Evolutionary conservation across 768 basidiomycete species (phyloP).

Genomic region (Tricholoma terreum): DNA sequence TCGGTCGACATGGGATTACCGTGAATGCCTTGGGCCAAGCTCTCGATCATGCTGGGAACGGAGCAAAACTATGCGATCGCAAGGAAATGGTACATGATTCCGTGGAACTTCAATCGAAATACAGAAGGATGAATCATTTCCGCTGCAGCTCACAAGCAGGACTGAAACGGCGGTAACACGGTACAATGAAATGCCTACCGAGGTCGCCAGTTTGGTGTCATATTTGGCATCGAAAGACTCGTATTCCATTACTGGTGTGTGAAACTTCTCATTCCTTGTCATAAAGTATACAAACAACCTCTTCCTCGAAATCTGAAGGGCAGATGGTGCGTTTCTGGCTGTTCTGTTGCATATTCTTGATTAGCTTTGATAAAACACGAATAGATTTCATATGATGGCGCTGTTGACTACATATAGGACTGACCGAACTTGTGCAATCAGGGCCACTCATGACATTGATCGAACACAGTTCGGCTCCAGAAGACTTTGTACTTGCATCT

Average conservation of each 20-base stretch:
- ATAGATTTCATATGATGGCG: not conserved
- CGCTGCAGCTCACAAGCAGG: not conserved
- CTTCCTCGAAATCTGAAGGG: not conserved
- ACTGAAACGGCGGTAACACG: not conserved
- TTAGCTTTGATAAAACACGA: not conserved
- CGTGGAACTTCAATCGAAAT: no score
- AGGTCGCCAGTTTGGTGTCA: constrained; percentile 25
- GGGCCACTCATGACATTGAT: not conserved
- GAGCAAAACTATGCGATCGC: not conserved
- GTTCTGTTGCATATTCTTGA: not conserved
- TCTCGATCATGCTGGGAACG: not conserved
- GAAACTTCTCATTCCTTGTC: not conserved
- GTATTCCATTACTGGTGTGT: constrained; percentile 21
- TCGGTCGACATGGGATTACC: constrained; percentile 22
- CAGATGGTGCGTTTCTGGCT: not conserved
- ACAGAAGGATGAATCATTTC: not conserved
- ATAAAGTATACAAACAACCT: not conserved
- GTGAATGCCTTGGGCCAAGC: constrained; percentile 20
- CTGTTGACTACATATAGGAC: not conserved
- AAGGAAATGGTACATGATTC: not conserved
- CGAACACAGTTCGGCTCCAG: no score
- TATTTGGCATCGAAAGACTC: constrained; percentile 29
- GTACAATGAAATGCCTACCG: constrained; percentile 11
- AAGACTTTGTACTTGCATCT: not conserved
- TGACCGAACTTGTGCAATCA: not conserved